These are phyloP conservation scores for Lagerstroemia speciosa DNA, from an alignment of 345 rosid genomes.

Conservation along the genomic window DNA sequence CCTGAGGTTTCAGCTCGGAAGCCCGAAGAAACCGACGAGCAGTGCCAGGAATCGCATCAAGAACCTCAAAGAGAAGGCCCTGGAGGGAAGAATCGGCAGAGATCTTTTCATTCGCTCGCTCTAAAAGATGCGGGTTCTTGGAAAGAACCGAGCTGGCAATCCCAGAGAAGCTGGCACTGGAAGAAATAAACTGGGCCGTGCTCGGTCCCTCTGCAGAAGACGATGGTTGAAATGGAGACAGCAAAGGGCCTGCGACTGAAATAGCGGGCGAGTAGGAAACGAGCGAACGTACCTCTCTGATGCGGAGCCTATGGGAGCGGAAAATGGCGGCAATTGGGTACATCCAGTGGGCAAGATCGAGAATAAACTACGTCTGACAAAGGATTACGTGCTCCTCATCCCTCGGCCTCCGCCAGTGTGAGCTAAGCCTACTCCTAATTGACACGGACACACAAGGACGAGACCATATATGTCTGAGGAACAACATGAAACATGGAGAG, in stretches of 20 bases:
- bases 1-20: constrained; percentile 32
- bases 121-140: constrained; percentile 16
- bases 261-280: constrained; percentile 5
- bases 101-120: constrained; percentile 14
- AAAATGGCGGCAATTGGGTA: constrained; percentile 16
- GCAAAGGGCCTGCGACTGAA: constrained; percentile 9
- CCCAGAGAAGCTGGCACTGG: constrained; percentile 19
- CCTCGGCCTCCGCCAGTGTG: background rate
- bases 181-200: constrained; percentile 21
- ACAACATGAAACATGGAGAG: background rate
- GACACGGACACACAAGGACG: too few relatives aligned
- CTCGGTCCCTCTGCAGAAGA: constrained; percentile 10
- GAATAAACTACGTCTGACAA: background rate
- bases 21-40: constrained; percentile 48
- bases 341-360: background rate
- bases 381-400: background rate
- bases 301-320: constrained; percentile 15
- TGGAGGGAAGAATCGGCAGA: constrained; percentile 28
- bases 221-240: constrained; percentile 3
- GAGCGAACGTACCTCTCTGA: constrained; percentile 22
- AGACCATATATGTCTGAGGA: background rate
- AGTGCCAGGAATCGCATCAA: constrained; percentile 46
- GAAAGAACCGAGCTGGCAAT: constrained; percentile 23
- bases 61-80: constrained; percentile 43
- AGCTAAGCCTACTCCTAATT: background rate